Base-by-base conservation (phyloP, 1,284 basidiomycete species). In the Mrakiaceae sp. region DNA sequence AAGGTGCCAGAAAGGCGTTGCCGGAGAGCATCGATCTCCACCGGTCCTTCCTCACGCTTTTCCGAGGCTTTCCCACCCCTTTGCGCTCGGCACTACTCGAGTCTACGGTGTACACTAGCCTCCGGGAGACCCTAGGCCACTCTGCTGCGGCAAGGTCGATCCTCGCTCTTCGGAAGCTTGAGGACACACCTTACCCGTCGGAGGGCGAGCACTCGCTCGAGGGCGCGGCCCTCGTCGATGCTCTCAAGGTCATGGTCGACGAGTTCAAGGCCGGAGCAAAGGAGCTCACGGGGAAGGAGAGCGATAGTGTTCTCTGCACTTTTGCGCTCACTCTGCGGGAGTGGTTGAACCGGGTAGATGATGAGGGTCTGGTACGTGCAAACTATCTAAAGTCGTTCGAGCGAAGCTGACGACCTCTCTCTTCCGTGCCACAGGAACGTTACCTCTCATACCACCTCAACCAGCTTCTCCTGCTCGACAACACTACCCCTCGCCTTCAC, bases 21-120 rank as follows among this genome's bases (percentile, higher is more conserved):
- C 64, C 66, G 12, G 67, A 68, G 27, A 73, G 72, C 3, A 64
- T 75, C 46, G 67, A 64, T 1, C 76, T 75, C 68, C 70, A 74
- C 55, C 51, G 71, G 12, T 46, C 55, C 0, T 62, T 78, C 46
- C 42, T 78, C 10, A 16, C 60, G 0, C 68, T 77, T 58, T 67
- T 77, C 43, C 66, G 76, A 58, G 56, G 58, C 5, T 78, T 77
- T 66, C 77, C 77, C 1, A 74, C 73, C 42, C 72, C 74, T 5
- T 63, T 78, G 47, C 58, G 76, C 39, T 49, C 60, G 3, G 71
- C 70, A 60, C 70, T 74, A 12, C 64, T 76, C 9, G 69, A 68
- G 11, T 46, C 44, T 0, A 68, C 70, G 10, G 68, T 77, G 0
- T 76, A 76, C 62, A 70, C 67, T 11, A 72, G 74, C 43, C 59